Evolutionary conservation across 495 filamentous ascomycete genomes (phyloP), one percentile per base, ranked within the genome.

Genomic region (Tuber umbilicatum): DNA sequence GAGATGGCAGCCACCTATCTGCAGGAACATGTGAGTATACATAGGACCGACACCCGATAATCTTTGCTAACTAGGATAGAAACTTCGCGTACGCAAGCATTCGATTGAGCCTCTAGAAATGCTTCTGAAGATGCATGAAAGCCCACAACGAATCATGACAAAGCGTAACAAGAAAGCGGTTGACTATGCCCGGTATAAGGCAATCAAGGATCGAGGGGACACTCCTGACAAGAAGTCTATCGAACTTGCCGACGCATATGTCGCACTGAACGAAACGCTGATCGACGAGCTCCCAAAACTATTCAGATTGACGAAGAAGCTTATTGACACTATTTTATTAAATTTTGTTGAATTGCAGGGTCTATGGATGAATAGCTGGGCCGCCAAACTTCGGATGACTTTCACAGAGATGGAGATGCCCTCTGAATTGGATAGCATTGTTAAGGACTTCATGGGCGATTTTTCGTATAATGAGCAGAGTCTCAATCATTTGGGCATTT

Each of bases 261-360:
- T 90, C 70, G 93, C 93, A 12, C 86, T 98, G 71, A 98, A 97
- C 78, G 92, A 97, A 43, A 91, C 93, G 0, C 85, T 98, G 74
- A 97, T 97, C 83, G 90, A 94, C 64, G 94, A 98, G 79, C 86
- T 99, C 39, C 95, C 95, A 17, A 92, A 90, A 80, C 89, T 99
- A 19, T 97, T 93, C 75, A 83, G 84, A 17, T 83, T 94, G 70
- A 97, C 94, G 1, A 90, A 89, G 71, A 91, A 90, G 78, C 84
- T 97, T 69, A 91, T 93, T 76, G 90, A 93, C 76, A 89, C 90
- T 0, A 93, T 92, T 75, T 84, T 97, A 43, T 88, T 87, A 73
- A 92, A 91, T 80, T 93, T 97, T 78, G 88, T 97, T 71, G 86
- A 91, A 73, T 89, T 97, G 55, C 94, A 97, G 76, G 85, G 87